Evolutionary conservation across 1,284 basidiomycete species (phyloP), one percentile per base, ranked within the genome.

Genomic region (Cryptococcus sp.): DNA sequence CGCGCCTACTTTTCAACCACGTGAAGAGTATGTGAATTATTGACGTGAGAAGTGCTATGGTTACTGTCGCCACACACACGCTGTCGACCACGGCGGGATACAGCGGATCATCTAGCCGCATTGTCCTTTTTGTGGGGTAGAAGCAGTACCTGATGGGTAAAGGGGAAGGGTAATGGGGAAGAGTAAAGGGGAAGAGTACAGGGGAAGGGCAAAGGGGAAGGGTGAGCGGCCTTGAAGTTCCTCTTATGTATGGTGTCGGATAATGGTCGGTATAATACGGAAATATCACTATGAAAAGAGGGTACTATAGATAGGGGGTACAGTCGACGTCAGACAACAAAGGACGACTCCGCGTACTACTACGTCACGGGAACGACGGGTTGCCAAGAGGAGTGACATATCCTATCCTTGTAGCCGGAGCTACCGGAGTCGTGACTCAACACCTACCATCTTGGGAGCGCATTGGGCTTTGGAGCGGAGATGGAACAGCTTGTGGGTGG

Each of bases 21-120:
- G 39, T 8, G 3, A 15, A 2, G 0, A 46, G 7, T 24, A 57
- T 18, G 5, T 13, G 18, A 5, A 40, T 33, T 9, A 49, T 37
- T 5, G 56, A 57, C 11, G 23, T 44, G 20, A 57, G 36, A 9
- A 57, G 16, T 13, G 37, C 18, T 13, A 53, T 16, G 13, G 50
- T 24, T 11, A 53, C 21, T 12, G 24, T 44, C 16, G 35, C 33
- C 20, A 46, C 44, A 44, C 51, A 45, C 3, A 39, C 36, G 23
- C 13, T 42, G 35, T 57, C 36, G 12, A 53, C 44, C 52, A 57
- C 35, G 21, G 46, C 44, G 35, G 55, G 45, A 50, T 50, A 56
- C 18, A 44, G 23, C 35, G 44, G 48, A 36, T 16, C 33, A 18
- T 50, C 9, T 13, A 21, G 46, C 24, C 23, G 20, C 23, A 20